Base-by-base conservation (phyloP, 495 filamentous ascomycete genomes). In the Tuber microsphaerosporum region DNA sequence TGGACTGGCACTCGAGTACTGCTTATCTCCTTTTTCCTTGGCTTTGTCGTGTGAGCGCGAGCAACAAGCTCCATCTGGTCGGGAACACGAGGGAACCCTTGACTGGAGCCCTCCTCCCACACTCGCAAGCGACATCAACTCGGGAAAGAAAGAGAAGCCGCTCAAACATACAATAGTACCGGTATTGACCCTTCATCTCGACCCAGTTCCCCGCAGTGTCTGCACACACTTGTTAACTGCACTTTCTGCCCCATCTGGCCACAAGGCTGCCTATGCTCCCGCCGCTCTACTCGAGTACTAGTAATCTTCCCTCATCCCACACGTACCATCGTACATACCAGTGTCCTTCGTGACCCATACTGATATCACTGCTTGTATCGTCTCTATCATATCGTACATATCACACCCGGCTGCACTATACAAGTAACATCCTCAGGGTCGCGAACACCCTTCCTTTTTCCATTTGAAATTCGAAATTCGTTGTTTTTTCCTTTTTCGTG, bases 21-120 rank as follows among this genome's bases (percentile, higher is more conserved):
- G 77, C 77, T 79, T 79, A 79, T 79, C 77, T 79, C 75, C 75
- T 78, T 56, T 70, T 71, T 72, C 71, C 75, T 71, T 72, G 75
- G 46, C 71, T 34, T 31, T 65, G 26, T 31, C 56, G 56, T 65
- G 56, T 65, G 56, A 65, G 56, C 26, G 56, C 26, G 14, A 65
- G 56, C 26, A 31, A 65, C 12, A 8, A 65, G 26, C 26, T 65
- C 6, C 56, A 34, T 61, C 41, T 44, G 43, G 69, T 72, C 45
- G 56, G 72, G 77, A 68, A 56, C 75, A 31, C 51, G 76, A 72
- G 43, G 56, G 37, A 46, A 19, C 42, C 61, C 77, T 71, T 43
- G 43, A 43, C 43, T 43, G 68, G 75, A 79, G 75, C 48, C 77
- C 44, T 73, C 76, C 71, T 78, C 70, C 75, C 61, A 45, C 34